Percentiles rank a stretch among this genome's conserved stretches.
These are phyloP conservation scores for Pleurozium schreberi DNA, from an alignment of 225 moss, liverwort and hornwort genomes.

Conservation along the genomic window DNA sequence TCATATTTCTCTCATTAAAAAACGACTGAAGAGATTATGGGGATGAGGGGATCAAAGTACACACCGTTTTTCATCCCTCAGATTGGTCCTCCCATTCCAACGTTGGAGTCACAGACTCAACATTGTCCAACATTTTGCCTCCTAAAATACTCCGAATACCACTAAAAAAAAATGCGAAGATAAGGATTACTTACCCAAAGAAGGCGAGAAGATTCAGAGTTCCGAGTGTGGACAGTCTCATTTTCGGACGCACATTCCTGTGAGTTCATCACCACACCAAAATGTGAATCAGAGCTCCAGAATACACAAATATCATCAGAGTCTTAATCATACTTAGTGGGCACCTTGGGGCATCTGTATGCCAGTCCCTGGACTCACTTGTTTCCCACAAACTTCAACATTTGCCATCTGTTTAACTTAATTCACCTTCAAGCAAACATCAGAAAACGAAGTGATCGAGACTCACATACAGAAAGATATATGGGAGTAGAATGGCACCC, in stretches of 20 bases:
- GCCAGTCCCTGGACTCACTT: background rate
- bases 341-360: background rate
- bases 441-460: background rate
- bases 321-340: background rate
- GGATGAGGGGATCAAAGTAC: background rate
- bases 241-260: slow-evolving; percentile 11
- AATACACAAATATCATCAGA: background rate
- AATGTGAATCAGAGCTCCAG: background rate
- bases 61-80: background rate
- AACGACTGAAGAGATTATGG: background rate
- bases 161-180: background rate
- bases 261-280: background rate
- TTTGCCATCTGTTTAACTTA: too few relatives aligned
- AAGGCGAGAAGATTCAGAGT: slow-evolving; percentile 18
- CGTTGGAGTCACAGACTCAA: background rate
- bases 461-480: background rate
- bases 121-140: background rate
- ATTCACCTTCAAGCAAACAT: background rate
- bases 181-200: background rate
- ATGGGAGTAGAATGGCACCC: background rate
- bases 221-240: background rate
- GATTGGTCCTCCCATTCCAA: background rate
- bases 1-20: background rate
- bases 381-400: background rate
- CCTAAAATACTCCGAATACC: background rate